Conservation (phyloP, 208 protist species). For the Tritrichomonas musculus region DNA sequence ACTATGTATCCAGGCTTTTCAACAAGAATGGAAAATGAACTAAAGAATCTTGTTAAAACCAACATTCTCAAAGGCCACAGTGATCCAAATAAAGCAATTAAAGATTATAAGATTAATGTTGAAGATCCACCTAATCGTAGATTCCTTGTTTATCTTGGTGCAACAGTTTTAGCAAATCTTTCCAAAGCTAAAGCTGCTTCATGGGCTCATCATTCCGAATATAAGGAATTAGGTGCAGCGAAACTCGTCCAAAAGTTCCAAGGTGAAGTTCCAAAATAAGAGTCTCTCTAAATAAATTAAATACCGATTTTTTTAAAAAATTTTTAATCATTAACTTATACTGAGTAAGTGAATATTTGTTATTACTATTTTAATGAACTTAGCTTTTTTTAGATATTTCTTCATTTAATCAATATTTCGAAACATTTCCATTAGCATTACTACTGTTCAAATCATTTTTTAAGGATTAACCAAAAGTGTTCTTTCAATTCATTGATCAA, state of each 20-base stretch:
- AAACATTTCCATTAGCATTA: too few relatives aligned
- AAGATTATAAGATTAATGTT: slow-evolving; percentile 68
- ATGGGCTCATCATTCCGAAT: slow-evolving; percentile 71
- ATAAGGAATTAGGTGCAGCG: slow-evolving; percentile 59
- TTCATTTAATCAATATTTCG: too few relatives aligned
- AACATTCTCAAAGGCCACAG: slow-evolving; percentile 74
- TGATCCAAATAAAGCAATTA: slow-evolving; percentile 67
- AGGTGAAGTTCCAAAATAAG: too few relatives aligned
- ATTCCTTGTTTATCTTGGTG: slow-evolving; percentile 91
- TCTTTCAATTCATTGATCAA: too few relatives aligned
- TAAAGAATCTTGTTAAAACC: background rate
- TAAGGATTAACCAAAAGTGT: too few relatives aligned
- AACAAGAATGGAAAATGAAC: background rate
- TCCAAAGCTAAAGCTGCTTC: slow-evolving; percentile 69
- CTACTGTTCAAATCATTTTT: too few relatives aligned
- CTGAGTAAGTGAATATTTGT: too few relatives aligned
- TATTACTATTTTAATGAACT: too few relatives aligned
- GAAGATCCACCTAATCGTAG: slow-evolving; percentile 88
- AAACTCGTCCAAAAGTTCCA: background rate
- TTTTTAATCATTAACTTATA: too few relatives aligned
- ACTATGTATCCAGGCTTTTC: background rate
- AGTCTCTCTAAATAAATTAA: too few relatives aligned
- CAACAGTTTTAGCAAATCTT: slow-evolving; percentile 80
- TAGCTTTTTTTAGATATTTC: too few relatives aligned
- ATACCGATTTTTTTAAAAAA: too few relatives aligned